A percentile compares a stretch with the other conserved stretches of the same genome.
phyloP scores from a whole-genome alignment of 805 yeast genomes.

The Candida yuanshanica region DNA sequence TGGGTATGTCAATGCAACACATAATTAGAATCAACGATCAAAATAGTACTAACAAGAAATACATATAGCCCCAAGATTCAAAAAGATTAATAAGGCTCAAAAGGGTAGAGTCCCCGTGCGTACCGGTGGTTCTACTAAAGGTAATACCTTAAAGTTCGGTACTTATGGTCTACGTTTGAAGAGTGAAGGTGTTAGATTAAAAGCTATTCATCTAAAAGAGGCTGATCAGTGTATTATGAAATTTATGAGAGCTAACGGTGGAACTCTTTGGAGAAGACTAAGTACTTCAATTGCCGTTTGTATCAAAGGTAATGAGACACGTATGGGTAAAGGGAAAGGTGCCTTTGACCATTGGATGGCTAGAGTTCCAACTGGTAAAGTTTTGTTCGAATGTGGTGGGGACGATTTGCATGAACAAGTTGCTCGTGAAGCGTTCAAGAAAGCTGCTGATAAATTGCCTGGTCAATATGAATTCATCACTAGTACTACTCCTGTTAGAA shows the following conservation, averaged over 20 bases:
- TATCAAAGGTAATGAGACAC: conserved; percentile 94
- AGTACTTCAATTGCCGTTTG: conserved; percentile 86
- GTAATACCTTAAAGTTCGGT: conserved; percentile 78
- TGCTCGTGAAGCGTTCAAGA: conserved; percentile 84
- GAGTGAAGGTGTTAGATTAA: conserved; percentile 79
- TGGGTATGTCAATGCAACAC: conserved; percentile 4
- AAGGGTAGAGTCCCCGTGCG: conserved; percentile 94
- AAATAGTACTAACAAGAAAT: background rate
- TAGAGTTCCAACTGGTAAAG: conserved; percentile 92
- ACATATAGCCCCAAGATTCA: conserved; percentile 23
- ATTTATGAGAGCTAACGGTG: conserved; percentile 73
- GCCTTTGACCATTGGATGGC: conserved; percentile 96
- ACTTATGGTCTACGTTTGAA: conserved; percentile 80
- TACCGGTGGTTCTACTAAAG: conserved; percentile 90
- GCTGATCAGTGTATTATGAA: conserved; percentile 86
- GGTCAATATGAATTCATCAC: conserved; percentile 85
- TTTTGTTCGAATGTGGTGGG: conserved; percentile 77
- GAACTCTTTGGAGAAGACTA: conserved; percentile 72
- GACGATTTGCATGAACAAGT: conserved; percentile 78
- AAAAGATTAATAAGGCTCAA: conserved; percentile 57
- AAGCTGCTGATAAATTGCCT: conserved; percentile 88
- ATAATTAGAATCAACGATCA: background rate
- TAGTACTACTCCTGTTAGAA: conserved; percentile 58
- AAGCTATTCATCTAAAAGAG: conserved; percentile 84
- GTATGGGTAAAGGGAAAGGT: conserved; percentile 99